Percentiles rank a stretch among this genome's conserved stretches.
These are phyloP conservation scores for Mediolabrus comicus DNA, from an alignment of 108 stramenopile genomes.

Conservation along the genomic window DNA sequence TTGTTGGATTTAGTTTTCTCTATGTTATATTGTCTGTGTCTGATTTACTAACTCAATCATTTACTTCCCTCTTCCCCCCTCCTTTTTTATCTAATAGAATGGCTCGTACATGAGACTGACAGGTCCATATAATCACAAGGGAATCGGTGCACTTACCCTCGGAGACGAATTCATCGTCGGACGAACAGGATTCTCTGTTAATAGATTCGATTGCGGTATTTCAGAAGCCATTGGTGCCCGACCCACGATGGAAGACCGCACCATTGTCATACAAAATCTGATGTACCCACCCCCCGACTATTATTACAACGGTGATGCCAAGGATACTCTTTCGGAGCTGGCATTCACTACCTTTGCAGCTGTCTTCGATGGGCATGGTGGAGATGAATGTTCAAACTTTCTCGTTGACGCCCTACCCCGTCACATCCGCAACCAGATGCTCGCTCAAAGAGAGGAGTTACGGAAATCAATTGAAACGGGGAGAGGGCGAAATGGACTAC, in stretches of 20 bases:
- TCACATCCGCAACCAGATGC: constrained; percentile 78
- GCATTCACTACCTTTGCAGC: constrained; percentile 92
- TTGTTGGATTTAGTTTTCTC: neutral
- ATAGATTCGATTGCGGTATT: constrained; percentile 96
- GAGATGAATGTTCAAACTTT: constrained; percentile 90
- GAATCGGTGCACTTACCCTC: constrained; percentile 75
- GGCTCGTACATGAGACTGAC: constrained; percentile 90
- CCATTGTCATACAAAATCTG: constrained; percentile 81
- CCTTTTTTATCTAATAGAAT: constrained; percentile 56
- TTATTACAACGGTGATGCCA: constrained; percentile 82
- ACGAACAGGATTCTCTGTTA: constrained; percentile 96
- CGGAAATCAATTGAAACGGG: constrained; percentile 76
- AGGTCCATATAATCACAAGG: constrained; percentile 81
- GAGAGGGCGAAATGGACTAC: constrained; percentile 52
- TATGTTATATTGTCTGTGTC: no score
- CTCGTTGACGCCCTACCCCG: constrained; percentile 85
- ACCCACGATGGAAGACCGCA: constrained; percentile 95
- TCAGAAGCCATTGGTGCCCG: constrained; percentile 93
- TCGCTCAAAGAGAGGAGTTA: constrained; percentile 71
- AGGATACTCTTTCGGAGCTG: constrained; percentile 74
- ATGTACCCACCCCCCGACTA: constrained; percentile 81
- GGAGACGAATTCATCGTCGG: constrained; percentile 96
- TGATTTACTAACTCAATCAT: neutral
- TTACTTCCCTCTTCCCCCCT: no score
- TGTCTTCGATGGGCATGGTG: constrained; percentile 98